phyloP scores from a whole-genome alignment of 208 protist genomes.

The Crithidia sp. region DNA sequence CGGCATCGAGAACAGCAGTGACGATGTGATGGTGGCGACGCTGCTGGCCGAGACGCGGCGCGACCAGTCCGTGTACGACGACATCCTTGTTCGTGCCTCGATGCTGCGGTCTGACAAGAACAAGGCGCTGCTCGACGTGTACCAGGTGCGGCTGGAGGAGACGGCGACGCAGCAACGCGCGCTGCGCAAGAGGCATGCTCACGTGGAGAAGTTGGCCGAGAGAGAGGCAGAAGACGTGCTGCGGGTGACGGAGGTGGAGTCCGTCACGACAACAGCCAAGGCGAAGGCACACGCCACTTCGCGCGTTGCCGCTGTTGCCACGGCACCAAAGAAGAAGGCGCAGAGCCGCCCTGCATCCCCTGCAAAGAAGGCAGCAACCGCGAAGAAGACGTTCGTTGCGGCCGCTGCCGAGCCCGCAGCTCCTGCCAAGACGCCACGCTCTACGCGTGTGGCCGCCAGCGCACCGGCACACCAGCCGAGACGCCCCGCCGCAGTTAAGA shows the following conservation, averaged over 20 bases:
- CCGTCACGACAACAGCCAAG: not conserved
- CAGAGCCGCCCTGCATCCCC: too few relatives aligned
- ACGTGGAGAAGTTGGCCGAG: not conserved
- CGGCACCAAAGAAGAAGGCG: not conserved
- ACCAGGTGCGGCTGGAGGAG: not conserved
- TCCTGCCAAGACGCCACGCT: too few relatives aligned
- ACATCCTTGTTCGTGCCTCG: slow-evolving; percentile 60
- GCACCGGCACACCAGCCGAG: too few relatives aligned
- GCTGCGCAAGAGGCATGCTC: too few relatives aligned
- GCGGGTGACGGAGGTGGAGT: not conserved
- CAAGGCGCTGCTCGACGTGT: slow-evolving; percentile 26
- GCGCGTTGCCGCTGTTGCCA: not conserved
- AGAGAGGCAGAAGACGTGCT: not conserved
- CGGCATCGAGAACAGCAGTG: slow-evolving; percentile 38
- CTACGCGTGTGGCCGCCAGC: too few relatives aligned
- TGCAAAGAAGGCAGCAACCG: too few relatives aligned
- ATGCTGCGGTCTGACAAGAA: slow-evolving; percentile 42
- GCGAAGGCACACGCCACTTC: not conserved
- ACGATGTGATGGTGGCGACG: slow-evolving; percentile 65
- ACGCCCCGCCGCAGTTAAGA: too few relatives aligned
- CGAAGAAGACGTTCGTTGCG: too few relatives aligned
- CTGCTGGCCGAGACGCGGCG: slow-evolving; percentile 65
- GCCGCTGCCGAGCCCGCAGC: too few relatives aligned
- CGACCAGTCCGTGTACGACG: slow-evolving; percentile 77
- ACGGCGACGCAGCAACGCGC: not conserved